phyloP scores from a whole-genome alignment of 306 rosid genomes.

The Vigna angularis region DNA sequence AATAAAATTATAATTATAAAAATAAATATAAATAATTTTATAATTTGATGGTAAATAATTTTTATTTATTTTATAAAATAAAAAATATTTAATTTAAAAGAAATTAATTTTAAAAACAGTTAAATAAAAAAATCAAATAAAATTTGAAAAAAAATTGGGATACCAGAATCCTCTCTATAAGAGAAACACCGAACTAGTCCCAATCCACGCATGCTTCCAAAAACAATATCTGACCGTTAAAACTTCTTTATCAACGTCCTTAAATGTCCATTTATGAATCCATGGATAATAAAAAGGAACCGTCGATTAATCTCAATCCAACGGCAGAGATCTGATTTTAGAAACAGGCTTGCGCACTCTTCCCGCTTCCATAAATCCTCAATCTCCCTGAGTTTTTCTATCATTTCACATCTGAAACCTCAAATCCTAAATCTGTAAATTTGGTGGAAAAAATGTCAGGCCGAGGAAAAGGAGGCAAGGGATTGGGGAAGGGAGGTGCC shows the following conservation, averaged over 20 bases:
- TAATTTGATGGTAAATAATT: too few species aligned
- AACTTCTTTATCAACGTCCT: neutral
- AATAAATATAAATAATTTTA: too few species aligned
- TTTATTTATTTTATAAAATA: too few species aligned
- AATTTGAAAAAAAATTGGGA: too few species aligned
- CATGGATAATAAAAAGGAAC: neutral
- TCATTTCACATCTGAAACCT: neutral
- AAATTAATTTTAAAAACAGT: too few species aligned
- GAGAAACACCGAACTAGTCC: too few species aligned
- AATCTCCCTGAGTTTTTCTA: too few species aligned
- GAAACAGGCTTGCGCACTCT: neutral
- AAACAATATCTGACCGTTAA: slow-evolving; percentile 6
- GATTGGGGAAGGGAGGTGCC: slow-evolving; percentile 52
- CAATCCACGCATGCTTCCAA: neutral
- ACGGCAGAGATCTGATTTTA: neutral
- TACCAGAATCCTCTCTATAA: too few species aligned
- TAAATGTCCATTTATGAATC: neutral
- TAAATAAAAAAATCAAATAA: too few species aligned
- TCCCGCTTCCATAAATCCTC: neutral
- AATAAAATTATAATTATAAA: too few species aligned
- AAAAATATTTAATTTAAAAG: too few species aligned
- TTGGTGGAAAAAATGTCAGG: slow-evolving; percentile 17
- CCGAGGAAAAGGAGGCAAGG: slow-evolving; percentile 51
- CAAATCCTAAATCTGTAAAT: neutral
- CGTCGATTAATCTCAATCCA: neutral